Percentiles rank a stretch among this genome's conserved stretches.
These are phyloP conservation scores for Verbena officinalis DNA, from an alignment of 257 asterid species.

Conservation along the genomic window DNA sequence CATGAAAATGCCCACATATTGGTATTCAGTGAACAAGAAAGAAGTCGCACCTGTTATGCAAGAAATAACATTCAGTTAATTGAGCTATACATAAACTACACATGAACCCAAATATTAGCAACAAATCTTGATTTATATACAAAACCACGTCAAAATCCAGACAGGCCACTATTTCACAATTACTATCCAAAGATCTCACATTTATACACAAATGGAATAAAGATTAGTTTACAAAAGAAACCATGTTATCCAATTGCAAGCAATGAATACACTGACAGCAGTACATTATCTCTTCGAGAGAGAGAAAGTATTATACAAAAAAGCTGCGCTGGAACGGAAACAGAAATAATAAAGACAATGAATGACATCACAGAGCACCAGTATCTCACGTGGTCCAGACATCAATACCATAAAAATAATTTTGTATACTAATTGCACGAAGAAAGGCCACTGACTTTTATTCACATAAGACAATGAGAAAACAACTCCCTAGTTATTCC, in stretches of 20 bases:
- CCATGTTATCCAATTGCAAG: not conserved
- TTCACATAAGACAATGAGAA: conserved; percentile 13
- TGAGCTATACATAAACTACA: not conserved
- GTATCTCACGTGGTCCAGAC: conserved; percentile 24
- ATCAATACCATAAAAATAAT: conserved; percentile 23
- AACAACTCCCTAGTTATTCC: conserved; percentile 34
- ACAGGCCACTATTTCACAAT: conserved; percentile 14
- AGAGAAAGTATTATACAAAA: not conserved
- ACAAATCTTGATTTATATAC: not conserved
- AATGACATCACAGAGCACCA: conserved; percentile 7
- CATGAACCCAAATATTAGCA: not conserved
- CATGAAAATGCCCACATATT: conserved; percentile 87
- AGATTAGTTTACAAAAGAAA: not conserved
- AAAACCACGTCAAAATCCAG: not conserved
- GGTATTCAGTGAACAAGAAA: conserved; percentile 77
- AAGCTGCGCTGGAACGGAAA: not conserved
- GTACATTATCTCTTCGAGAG: not conserved
- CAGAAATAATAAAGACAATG: not conserved
- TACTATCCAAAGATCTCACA: not conserved
- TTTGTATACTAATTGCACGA: not conserved
- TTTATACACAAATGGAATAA: not conserved
- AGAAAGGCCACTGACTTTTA: conserved; percentile 20
- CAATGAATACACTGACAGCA: not conserved
- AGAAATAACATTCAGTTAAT: not conserved
- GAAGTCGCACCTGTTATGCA: conserved; percentile 82